phyloP scores from a whole-genome alignment of 805 yeast genomes.

The Wickerhamomyces kurtzmanii region DNA sequence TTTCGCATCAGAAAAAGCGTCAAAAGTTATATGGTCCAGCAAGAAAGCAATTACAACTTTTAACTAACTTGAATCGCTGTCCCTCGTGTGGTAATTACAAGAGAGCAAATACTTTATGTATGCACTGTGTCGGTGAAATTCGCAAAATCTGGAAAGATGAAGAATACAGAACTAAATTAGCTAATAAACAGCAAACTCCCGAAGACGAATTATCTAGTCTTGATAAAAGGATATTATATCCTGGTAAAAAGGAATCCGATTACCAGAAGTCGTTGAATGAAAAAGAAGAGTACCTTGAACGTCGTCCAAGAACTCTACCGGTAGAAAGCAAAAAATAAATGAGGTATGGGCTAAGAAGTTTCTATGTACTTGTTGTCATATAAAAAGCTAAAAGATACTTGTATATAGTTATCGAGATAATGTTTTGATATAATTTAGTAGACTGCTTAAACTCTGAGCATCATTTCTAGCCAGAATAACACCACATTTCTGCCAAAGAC shows the following conservation, averaged over 20 bases:
- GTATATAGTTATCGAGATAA: not conserved
- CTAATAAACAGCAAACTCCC: conserved; percentile 16
- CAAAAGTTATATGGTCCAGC: conserved; percentile 78
- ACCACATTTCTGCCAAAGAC: too few relatives aligned
- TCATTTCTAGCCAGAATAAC: too few relatives aligned
- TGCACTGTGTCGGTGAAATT: conserved; percentile 84
- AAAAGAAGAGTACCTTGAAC: conserved; percentile 44
- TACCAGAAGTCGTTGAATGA: conserved; percentile 35
- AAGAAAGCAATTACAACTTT: conserved; percentile 66
- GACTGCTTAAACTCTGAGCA: too few relatives aligned
- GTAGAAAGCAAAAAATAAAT: conserved; percentile 23
- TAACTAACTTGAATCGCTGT: conserved; percentile 76
- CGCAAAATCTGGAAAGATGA: conserved; percentile 58
- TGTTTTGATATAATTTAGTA: not conserved
- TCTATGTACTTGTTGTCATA: too few relatives aligned
- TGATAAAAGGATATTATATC: conserved; percentile 62
- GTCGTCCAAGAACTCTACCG: conserved; percentile 47
- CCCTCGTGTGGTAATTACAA: conserved; percentile 94
- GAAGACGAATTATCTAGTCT: conserved; percentile 34
- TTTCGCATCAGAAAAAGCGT: conserved; percentile 79
- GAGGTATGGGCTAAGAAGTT: too few relatives aligned
- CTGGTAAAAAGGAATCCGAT: conserved; percentile 51
- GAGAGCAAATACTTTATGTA: conserved; percentile 84
- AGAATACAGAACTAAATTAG: conserved; percentile 17
- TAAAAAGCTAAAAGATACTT: not conserved